Conservation (phyloP, 345 rosid genomes). For the Arabidopsis thaliana region TAIR10.1 NC_003074.8:1280001-1280500, state of each 20-base stretch:
- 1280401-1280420: neutral
- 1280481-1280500: slow-evolving; percentile 85
- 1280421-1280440: slow-evolving; percentile 28
- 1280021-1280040: slow-evolving; percentile 59
- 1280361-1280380: slow-evolving; percentile 56
- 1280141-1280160: slow-evolving; percentile 42
- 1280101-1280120: slow-evolving; percentile 55
- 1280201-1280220: neutral
- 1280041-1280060: slow-evolving; percentile 40
- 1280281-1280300: slow-evolving; percentile 88
- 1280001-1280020: slow-evolving; percentile 66
- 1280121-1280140: slow-evolving; percentile 44
- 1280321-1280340: slow-evolving; percentile 61
- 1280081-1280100: slow-evolving; percentile 3
- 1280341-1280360: slow-evolving; percentile 80
- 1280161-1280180: slow-evolving; percentile 71
- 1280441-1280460: slow-evolving; percentile 75
- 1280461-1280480: slow-evolving; percentile 76
- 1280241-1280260: slow-evolving; percentile 7
- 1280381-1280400: neutral
- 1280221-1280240: neutral
- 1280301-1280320: slow-evolving; percentile 88
- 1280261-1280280: slow-evolving; percentile 84
- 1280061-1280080: neutral
- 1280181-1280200: slow-evolving; percentile 1